Evolutionary conservation across 208 protist species (phyloP).

Genomic region (Trypanosoma avium): DNA sequence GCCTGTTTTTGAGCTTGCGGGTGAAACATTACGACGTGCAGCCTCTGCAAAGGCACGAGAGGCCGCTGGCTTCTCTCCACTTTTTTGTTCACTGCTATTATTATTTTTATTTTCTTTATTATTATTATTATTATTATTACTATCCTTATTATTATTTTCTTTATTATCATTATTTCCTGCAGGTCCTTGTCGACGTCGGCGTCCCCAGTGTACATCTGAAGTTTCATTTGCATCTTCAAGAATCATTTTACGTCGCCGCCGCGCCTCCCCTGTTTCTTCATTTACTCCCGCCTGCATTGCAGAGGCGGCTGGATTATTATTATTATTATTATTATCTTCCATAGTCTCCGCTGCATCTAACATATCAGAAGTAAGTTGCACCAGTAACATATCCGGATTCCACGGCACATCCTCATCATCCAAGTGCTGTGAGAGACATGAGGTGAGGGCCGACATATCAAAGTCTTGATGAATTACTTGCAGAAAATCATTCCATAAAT

Average conservation of each 20-base stretch:
- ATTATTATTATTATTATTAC: too few relatives aligned
- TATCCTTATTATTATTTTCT: not conserved
- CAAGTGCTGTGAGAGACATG: constrained; percentile 70
- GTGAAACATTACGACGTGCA: too few relatives aligned
- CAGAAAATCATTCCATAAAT: constrained; percentile 71
- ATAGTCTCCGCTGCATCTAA: constrained; percentile 59
- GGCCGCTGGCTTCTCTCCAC: too few relatives aligned
- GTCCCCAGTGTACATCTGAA: not conserved
- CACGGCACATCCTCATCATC: constrained; percentile 83
- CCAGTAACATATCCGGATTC: constrained; percentile 89
- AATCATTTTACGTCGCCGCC: constrained; percentile 17
- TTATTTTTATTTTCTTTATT: too few relatives aligned
- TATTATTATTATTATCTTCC: too few relatives aligned
- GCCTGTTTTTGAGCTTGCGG: too few relatives aligned
- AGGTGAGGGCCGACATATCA: constrained; percentile 83
- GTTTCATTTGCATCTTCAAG: constrained; percentile 15
- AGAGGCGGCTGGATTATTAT: not conserved
- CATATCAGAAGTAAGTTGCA: constrained; percentile 88
- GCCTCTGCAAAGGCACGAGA: too few relatives aligned
- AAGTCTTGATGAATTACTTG: constrained; percentile 64
- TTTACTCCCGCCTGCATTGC: not conserved
- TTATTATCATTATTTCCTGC: not conserved
- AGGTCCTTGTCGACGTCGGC: not conserved
- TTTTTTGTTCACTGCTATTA: too few relatives aligned
- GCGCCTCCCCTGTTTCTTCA: constrained; percentile 8